phyloP scores from a whole-genome alignment of 2,329 filamentous ascomycete species.

The Zasmidium citrigriseum region DNA sequence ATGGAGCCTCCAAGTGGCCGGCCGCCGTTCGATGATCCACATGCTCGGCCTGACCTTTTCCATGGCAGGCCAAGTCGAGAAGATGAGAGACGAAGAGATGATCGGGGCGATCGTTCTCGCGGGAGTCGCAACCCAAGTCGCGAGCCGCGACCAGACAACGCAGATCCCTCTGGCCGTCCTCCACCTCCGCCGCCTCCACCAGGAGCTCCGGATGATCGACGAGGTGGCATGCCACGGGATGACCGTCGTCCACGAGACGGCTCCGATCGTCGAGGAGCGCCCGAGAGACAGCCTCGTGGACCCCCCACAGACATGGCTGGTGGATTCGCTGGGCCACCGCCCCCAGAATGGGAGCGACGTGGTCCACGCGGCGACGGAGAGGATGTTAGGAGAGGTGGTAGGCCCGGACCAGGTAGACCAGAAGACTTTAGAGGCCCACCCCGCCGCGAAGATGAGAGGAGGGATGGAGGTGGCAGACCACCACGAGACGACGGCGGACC shows the following conservation, averaged over 20 bases:
- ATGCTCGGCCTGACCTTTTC: conserved; percentile 23
- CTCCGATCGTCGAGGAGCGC: conserved; percentile 14
- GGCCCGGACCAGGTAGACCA: conserved; percentile 16
- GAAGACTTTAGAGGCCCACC: conserved; percentile 23
- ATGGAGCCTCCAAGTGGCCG: conserved; percentile 24
- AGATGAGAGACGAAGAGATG: conserved; percentile 27
- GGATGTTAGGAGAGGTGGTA: conserved; percentile 19
- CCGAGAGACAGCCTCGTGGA: conserved; percentile 21
- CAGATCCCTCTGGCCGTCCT: conserved; percentile 11
- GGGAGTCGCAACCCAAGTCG: conserved; percentile 30
- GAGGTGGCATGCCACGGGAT: conserved; percentile 22
- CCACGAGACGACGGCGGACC: conserved; percentile 18
- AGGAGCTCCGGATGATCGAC: conserved; percentile 22
- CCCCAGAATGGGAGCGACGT: conserved; percentile 24
- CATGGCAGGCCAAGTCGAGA: conserved; percentile 19
- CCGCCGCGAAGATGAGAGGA: conserved; percentile 25
- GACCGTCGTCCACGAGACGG: conserved; percentile 27
- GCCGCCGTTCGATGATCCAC: conserved; percentile 11
- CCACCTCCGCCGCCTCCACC: conserved; percentile 22
- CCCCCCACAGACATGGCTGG: conserved; percentile 14
- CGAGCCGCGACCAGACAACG: conserved; percentile 27
- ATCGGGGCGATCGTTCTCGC: conserved; percentile 22
- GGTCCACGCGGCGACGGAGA: conserved; percentile 13
- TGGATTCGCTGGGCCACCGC: conserved; percentile 5
- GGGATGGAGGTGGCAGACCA: conserved; percentile 16